These are phyloP conservation scores for Saussurea involucrata DNA, from an alignment of 129 eudicot genomes.

Conservation along the genomic window DNA sequence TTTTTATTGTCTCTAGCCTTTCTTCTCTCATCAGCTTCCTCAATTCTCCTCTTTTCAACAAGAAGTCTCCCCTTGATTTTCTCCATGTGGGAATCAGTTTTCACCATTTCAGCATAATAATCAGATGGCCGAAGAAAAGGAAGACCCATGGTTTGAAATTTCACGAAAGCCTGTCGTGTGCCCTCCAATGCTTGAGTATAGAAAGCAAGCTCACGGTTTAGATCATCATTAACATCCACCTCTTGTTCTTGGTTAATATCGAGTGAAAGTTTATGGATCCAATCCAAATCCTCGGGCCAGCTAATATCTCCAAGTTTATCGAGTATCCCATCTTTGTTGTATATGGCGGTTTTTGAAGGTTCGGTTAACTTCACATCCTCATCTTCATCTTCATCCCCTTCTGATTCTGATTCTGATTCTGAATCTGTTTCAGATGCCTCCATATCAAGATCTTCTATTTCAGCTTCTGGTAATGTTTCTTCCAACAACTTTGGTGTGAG, in stretches of 20 bases:
- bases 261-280: slow-evolving; percentile 63
- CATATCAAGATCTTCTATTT: slow-evolving; percentile 37
- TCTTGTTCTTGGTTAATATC: slow-evolving; percentile 53
- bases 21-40: slow-evolving; percentile 92
- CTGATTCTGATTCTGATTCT: slow-evolving; percentile 49
- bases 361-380: slow-evolving; percentile 50
- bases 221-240: slow-evolving; percentile 82
- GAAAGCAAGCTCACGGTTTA: slow-evolving; percentile 68
- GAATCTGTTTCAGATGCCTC: slow-evolving; percentile 20
- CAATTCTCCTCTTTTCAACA: slow-evolving; percentile 63
- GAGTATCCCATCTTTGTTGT: slow-evolving; percentile 58
- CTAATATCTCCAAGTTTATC: slow-evolving; percentile 66
- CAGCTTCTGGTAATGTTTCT: slow-evolving; percentile 4
- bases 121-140: slow-evolving; percentile 85
- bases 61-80: slow-evolving; percentile 75
- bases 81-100: slow-evolving; percentile 82
- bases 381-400: slow-evolving; percentile 57
- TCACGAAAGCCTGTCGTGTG: slow-evolving; percentile 63
- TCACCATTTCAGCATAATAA: slow-evolving; percentile 93
- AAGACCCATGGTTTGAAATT: slow-evolving; percentile 60
- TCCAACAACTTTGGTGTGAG: not conserved
- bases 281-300: slow-evolving; percentile 68
- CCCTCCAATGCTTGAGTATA: slow-evolving; percentile 86
- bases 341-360: slow-evolving; percentile 63
- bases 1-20: slow-evolving; percentile 76